Base-by-base conservation (phyloP, 345 rosid genomes). In the Camelina neglecta region DNA sequence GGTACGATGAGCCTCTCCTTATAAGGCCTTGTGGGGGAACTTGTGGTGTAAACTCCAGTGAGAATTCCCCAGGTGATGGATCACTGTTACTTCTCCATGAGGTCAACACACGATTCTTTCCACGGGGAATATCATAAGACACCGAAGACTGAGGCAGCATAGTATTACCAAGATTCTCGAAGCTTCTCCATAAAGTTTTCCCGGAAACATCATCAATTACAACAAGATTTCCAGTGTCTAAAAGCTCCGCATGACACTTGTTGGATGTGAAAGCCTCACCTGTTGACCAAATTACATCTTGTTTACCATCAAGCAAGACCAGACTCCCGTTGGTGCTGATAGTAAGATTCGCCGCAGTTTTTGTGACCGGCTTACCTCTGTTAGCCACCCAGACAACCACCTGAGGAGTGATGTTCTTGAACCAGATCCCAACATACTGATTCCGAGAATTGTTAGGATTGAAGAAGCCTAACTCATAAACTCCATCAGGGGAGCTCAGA, bases 201-300 rank as follows among this genome's bases (percentile, higher is more conserved):
- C 26, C 78, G 0, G 75, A 60, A 11, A 26, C 20, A n/a, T 21
- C 18, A 2, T 89, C 89, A 63, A 61, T 86, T 6, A 91, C 68
- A 16, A 90, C 83, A 23, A 93, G 78, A 60, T 93, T 89, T 21
- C 98, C 97, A 1, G 77, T 74, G 67, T 81, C 87, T 36, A 80
- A 71, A 64, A 93, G 76, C 85, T 84, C 89, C 3, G 81, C 84
- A 26, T 77, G 81, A 9, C 87, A 85, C 15, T 54, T 58, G 1
- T 42, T 69, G 35, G 74, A 63, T 7, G 47, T 49, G 35, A n/a
- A 41, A 45, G 51, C 16, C 36, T 35, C 53, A 20, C 3, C 16
- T 21, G 44, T n/a, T 58, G 84, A 81, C 84, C 84, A 81, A 11
- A 74, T 59, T 18, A 73, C 38, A 18, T 50, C 74, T 23, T 12